Evolutionary conservation across 1,284 basidiomycete species (phyloP), one percentile per base, ranked within the genome.

Genomic region (Fomitopsis palustris): DNA sequence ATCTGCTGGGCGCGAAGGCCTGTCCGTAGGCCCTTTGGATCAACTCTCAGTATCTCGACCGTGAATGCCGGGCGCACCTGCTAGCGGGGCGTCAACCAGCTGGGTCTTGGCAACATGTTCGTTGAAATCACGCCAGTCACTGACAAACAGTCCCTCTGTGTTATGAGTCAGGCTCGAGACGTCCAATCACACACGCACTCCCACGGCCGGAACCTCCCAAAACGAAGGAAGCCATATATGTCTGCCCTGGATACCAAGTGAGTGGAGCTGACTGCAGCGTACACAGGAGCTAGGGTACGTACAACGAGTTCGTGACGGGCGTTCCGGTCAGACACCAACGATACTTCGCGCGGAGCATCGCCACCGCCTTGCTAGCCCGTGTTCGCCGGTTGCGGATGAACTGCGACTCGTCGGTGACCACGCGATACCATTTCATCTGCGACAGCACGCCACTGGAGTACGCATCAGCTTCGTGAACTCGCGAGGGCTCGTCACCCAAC

Each of bases 281-380:
- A 25, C 25, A 47, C 25, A 4, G 9, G 6, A 12, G 38, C 47
- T 42, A 19, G 8, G 31, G 29, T 12, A 65, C 78, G 12, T 64
- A 86, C 84, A 89, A 70, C 0, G 83, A 81, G 61, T 89, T 89
- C 0, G 86, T 88, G 6, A 89, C 81, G 2, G 87, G 87, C 0
- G 87, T 89, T 31, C 87, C 87, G 2, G 87, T 89, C 14, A 90
- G 75, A 75, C 84, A 83, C 87, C 87, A 90, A 6, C 87, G 75
- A 64, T 86, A 85, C 61, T 79, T 84, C 0, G 86, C 72, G 53
- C 79, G 77, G 23, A 90, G 75, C 65, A 80, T 75, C 0, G 86
- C 83, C 9, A 86, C 75, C 49, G 78, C 80, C 39, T 80, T 74
- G 65, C 86, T 88, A 8, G 82, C 76, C 10, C 81, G 78, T 1